These are phyloP conservation scores for Amanita polypyramis DNA, from an alignment of 768 basidiomycete species.

Conservation along the genomic window DNA sequence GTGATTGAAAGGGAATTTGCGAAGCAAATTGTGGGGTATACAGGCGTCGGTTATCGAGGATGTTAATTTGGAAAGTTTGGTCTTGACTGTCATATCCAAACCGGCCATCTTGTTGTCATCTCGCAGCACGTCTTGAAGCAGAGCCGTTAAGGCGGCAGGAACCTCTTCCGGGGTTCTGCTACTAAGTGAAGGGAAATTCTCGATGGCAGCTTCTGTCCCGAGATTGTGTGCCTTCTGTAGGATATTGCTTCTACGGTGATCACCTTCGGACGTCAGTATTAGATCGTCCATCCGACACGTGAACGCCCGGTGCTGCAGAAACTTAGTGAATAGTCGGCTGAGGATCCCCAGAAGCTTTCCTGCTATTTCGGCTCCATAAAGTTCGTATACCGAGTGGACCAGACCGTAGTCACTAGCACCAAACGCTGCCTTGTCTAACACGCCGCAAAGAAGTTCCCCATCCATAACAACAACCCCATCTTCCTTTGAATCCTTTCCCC, in stretches of 20 bases:
- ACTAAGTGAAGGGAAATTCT: slow-evolving; percentile 74
- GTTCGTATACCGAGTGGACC: slow-evolving; percentile 92
- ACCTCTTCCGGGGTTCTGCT: slow-evolving; percentile 42
- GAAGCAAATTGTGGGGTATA: slow-evolving; percentile 78
- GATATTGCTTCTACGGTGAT: slow-evolving; percentile 56
- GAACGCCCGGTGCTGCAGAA: slow-evolving; percentile 92
- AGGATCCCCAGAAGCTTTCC: slow-evolving; percentile 89
- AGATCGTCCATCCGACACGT: slow-evolving; percentile 99
- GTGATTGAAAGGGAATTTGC: slow-evolving; percentile 95
- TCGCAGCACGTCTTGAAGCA: slow-evolving; percentile 86
- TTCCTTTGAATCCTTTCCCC: slow-evolving; percentile 75
- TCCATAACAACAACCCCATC: slow-evolving; percentile 85
- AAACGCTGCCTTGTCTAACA: slow-evolving; percentile 95
- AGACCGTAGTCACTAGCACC: slow-evolving; percentile 94
- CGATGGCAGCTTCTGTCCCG: slow-evolving; percentile 83
- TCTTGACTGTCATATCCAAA: slow-evolving; percentile 87
- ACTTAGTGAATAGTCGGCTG: slow-evolving; percentile 93
- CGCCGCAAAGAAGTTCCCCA: slow-evolving; percentile 87
- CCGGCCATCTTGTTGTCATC: slow-evolving; percentile 98
- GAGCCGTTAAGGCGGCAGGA: slow-evolving; percentile 41
- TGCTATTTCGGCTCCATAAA: slow-evolving; percentile 85
- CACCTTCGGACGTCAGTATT: slow-evolving; percentile 75
- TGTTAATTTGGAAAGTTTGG: slow-evolving; percentile 75
- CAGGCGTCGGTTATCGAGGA: slow-evolving; percentile 83
- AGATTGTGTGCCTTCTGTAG: slow-evolving; percentile 56